Evolutionary conservation across 2,329 filamentous ascomycete genomes (phyloP).

Genomic region (Cryphonectria nitschkei): DNA sequence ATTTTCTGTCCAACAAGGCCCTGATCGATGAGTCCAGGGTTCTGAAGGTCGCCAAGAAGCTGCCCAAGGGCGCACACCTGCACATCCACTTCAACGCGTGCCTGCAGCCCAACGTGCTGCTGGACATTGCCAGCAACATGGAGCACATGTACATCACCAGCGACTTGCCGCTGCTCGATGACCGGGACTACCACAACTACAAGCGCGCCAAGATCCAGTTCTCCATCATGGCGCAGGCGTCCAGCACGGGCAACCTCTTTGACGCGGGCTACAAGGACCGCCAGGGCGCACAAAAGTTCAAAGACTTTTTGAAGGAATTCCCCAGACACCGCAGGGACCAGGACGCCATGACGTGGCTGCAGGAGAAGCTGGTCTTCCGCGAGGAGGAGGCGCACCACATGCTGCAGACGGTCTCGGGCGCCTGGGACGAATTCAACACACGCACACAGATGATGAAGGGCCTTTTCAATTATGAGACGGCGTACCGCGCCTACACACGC

Average conservation of each 20-base stretch:
- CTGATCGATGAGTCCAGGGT: constrained; percentile 61
- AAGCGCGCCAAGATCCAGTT: constrained; percentile 65
- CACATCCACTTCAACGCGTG: constrained; percentile 83
- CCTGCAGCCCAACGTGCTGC: constrained; percentile 61
- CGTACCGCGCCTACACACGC: constrained; percentile 59
- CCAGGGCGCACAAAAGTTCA: constrained; percentile 49
- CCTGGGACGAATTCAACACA: constrained; percentile 60
- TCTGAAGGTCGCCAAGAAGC: constrained; percentile 56
- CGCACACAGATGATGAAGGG: constrained; percentile 64
- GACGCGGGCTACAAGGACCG: constrained; percentile 46
- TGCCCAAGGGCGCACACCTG: constrained; percentile 74
- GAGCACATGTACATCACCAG: constrained; percentile 72
- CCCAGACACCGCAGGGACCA: constrained; percentile 33
- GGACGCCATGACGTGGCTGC: constrained; percentile 57
- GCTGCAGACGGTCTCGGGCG: constrained; percentile 52
- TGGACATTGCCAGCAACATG: constrained; percentile 59
- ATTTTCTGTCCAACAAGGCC: constrained; percentile 60
- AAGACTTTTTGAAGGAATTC: constrained; percentile 45
- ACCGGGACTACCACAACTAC: constrained; percentile 48
- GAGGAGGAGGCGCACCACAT: constrained; percentile 61
- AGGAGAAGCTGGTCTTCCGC: constrained; percentile 64
- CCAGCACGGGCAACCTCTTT: constrained; percentile 52
- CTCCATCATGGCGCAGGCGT: constrained; percentile 48
- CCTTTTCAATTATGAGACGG: constrained; percentile 59
- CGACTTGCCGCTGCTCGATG: constrained; percentile 51